These are phyloP conservation scores for Thermomucor indicae-seudaticae DNA, from an alignment of 371 early-diverging fungal genomes.

Conservation along the genomic window DNA sequence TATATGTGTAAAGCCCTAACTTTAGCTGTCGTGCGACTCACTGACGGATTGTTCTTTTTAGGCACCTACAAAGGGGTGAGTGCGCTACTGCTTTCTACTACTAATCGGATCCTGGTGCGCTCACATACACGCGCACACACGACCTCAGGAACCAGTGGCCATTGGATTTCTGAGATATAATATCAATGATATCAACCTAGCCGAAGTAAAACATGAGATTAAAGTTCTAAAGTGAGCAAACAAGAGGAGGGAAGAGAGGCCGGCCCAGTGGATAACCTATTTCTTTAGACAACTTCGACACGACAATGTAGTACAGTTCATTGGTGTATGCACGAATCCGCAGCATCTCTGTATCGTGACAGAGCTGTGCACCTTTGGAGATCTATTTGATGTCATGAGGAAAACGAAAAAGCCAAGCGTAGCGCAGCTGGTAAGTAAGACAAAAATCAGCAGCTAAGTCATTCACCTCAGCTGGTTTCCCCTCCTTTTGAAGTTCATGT, in stretches of 20 bases:
- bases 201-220: constrained; percentile 74
- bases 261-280: too few species aligned
- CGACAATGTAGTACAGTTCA: constrained; percentile 73
- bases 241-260: neutral
- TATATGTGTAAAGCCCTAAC: too few species aligned
- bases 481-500: constrained; percentile 49
- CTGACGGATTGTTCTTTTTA: neutral
- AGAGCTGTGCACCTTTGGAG: constrained; percentile 73
- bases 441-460: neutral
- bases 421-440: constrained; percentile 47
- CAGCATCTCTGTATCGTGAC: constrained; percentile 71
- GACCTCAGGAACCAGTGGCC: constrained; percentile 60
- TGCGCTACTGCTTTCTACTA: too few species aligned
- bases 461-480: neutral
- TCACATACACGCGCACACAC: neutral
- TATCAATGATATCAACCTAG: constrained; percentile 67
- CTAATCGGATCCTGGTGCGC: too few species aligned
- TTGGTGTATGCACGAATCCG: constrained; percentile 68
- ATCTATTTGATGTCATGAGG: constrained; percentile 73
- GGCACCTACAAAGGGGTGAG: constrained; percentile 10
- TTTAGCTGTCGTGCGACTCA: too few species aligned
- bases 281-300: constrained; percentile 64
- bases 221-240: constrained; percentile 62
- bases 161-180: constrained; percentile 67
- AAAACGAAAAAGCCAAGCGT: constrained; percentile 59